Evolutionary conservation across 371 early-diverging fungal species (phyloP).

Genomic region (Rhizopus arrhizus): DNA sequence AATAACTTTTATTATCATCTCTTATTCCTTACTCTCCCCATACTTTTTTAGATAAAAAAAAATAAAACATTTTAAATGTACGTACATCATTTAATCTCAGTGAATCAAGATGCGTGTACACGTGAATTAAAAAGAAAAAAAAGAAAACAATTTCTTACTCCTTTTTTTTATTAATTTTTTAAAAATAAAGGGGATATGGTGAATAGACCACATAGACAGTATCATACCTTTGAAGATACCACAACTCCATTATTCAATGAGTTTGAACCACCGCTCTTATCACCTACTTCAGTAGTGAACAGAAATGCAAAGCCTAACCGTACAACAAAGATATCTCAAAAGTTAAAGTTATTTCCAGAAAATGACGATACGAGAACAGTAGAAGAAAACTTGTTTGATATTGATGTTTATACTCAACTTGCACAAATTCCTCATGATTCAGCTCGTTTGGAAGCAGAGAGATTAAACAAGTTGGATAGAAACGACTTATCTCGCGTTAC

Average conservation of each 20-base stretch:
- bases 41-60: not conserved
- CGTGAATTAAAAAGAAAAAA: not conserved
- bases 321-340: conserved; percentile 87
- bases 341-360: conserved; percentile 86
- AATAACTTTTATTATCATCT: conserved; percentile 1
- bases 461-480: conserved; percentile 36
- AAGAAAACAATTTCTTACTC: not conserved
- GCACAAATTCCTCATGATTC: conserved; percentile 42
- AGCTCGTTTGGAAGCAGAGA: conserved; percentile 37
- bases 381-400: conserved; percentile 21
- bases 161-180: not conserved
- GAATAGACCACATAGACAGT: not conserved
- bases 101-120: too few relatives aligned
- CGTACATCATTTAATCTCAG: not conserved
- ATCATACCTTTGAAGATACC: not conserved
- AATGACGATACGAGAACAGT: conserved; percentile 57
- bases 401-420: conserved; percentile 42
- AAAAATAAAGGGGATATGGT: not conserved
- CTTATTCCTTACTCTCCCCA: not conserved
- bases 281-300: not conserved
- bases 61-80: not conserved
- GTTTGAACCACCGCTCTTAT: not conserved
- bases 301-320: conserved; percentile 56
- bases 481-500: conserved; percentile 68
- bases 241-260: not conserved